A percentile compares a stretch with the other conserved stretches of the same genome.
Evolutionary conservation across 2,329 filamentous ascomycete genomes (phyloP).

Genomic region (Teratosphaeria gauchensis): DNA sequence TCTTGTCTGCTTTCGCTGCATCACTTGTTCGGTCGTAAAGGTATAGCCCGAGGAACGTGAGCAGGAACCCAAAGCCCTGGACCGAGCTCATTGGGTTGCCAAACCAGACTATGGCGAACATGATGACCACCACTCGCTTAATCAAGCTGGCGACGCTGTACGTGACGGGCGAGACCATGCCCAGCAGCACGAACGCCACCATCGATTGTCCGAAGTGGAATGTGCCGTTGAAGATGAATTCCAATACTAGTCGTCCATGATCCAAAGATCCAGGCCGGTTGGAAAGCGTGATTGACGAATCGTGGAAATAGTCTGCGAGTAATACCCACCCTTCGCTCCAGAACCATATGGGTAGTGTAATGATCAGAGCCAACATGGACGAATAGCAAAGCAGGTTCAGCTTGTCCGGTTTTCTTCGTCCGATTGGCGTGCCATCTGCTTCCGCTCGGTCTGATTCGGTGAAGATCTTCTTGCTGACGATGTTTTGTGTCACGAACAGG

Average conservation of each 20-base stretch:
- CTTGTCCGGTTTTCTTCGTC: conserved; percentile 81
- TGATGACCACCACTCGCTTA: conserved; percentile 94
- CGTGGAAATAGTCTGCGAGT: conserved; percentile 65
- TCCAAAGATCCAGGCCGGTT: conserved; percentile 65
- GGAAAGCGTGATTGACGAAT: conserved; percentile 68
- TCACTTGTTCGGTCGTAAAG: conserved; percentile 90
- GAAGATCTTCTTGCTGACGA: conserved; percentile 95
- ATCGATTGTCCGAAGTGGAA: conserved; percentile 98
- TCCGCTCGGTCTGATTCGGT: conserved; percentile 86
- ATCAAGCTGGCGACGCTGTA: conserved; percentile 94
- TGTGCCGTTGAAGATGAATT: conserved; percentile 93
- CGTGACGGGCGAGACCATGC: conserved; percentile 89
- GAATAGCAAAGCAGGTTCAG: conserved; percentile 95
- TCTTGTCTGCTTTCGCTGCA: conserved; percentile 76
- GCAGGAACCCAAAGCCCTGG: conserved; percentile 72
- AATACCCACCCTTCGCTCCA: conserved; percentile 78
- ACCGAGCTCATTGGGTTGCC: conserved; percentile 74
- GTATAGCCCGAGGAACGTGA: conserved; percentile 89
- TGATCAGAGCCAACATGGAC: conserved; percentile 80
- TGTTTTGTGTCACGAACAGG: conserved; percentile 96
- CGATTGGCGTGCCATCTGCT: conserved; percentile 54
- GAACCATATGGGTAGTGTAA: conserved; percentile 87
- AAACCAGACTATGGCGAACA: conserved; percentile 94
- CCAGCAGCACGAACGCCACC: conserved; percentile 82
- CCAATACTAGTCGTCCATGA: conserved; percentile 54